phyloP scores from a whole-genome alignment of 495 filamentous ascomycete genomes.

The Talaromyces wortmannii region DNA sequence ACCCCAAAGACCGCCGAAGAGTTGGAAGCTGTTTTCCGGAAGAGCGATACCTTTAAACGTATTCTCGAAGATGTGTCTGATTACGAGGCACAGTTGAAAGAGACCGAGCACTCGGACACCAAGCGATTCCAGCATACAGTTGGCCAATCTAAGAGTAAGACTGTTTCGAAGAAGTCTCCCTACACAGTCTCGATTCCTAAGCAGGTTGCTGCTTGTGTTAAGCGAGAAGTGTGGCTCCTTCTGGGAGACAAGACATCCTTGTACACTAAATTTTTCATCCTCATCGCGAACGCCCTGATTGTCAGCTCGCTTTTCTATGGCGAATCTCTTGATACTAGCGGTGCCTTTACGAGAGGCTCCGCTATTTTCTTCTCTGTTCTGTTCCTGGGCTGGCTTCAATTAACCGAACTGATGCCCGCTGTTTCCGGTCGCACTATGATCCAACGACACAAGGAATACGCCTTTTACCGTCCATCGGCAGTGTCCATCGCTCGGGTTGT shows the following conservation, averaged over 20 bases:
- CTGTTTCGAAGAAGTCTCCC: slow-evolving; percentile 58
- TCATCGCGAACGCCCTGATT: slow-evolving; percentile 66
- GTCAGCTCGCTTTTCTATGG: slow-evolving; percentile 69
- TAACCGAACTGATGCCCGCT: slow-evolving; percentile 65
- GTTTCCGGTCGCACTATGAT: slow-evolving; percentile 58
- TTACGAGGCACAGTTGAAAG: slow-evolving; percentile 55
- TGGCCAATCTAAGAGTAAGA: slow-evolving; percentile 59
- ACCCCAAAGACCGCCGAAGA: slow-evolving; percentile 57
- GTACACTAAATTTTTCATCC: slow-evolving; percentile 73
- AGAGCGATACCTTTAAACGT: slow-evolving; percentile 43
- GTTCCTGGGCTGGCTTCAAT: slow-evolving; percentile 69
- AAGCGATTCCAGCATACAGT: slow-evolving; percentile 64
- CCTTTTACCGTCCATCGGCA: slow-evolving; percentile 74
- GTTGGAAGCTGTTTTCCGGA: slow-evolving; percentile 53
- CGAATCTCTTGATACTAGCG: slow-evolving; percentile 53
- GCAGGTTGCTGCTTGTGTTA: slow-evolving; percentile 63
- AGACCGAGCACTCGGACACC: slow-evolving; percentile 57
- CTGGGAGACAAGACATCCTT: slow-evolving; percentile 66
- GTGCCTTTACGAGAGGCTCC: slow-evolving; percentile 64
- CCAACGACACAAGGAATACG: slow-evolving; percentile 60
- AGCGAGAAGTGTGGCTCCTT: slow-evolving; percentile 71
- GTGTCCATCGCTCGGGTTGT: slow-evolving; percentile 62
- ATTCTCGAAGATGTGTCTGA: slow-evolving; percentile 47
- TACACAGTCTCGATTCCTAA: slow-evolving; percentile 66
- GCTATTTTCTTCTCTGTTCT: slow-evolving; percentile 67